Evolutionary conservation across 139 green algal genomes (phyloP).

Genomic region (Eudorina sp.): DNA sequence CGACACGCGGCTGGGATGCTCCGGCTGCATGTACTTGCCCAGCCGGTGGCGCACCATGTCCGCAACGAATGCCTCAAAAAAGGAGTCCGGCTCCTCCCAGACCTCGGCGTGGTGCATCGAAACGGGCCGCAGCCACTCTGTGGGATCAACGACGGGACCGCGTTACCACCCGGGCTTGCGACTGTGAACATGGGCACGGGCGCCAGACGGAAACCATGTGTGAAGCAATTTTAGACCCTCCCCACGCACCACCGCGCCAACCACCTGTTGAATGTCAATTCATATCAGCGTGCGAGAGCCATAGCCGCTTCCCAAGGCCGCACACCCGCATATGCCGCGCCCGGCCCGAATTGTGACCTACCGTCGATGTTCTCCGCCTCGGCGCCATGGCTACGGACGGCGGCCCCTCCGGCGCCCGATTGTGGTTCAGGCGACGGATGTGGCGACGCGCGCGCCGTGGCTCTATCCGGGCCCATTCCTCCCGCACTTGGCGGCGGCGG

Average conservation of each 20-base stretch:
- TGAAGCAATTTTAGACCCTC: too few species aligned
- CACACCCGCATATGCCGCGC: neutral
- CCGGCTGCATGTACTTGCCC: slow-evolving; percentile 81
- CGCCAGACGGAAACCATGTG: too few species aligned
- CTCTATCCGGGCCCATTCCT: neutral
- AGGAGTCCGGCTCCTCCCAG: slow-evolving; percentile 74
- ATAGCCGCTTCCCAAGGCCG: too few species aligned
- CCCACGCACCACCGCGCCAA: too few species aligned
- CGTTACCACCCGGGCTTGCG: too few species aligned
- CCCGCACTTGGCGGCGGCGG: too few species aligned
- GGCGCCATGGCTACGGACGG: neutral
- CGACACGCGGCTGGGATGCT: slow-evolving; percentile 71
- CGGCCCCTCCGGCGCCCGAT: neutral
- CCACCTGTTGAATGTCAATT: too few species aligned
- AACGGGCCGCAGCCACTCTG: slow-evolving; percentile 54
- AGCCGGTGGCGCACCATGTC: slow-evolving; percentile 75
- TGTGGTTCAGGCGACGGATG: neutral
- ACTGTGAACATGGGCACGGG: too few species aligned
- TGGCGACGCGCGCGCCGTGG: neutral
- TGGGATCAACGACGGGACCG: too few species aligned
- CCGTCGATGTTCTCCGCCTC: slow-evolving; percentile 37
- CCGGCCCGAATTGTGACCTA: neutral
- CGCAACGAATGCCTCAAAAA: slow-evolving; percentile 80
- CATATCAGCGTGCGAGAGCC: too few species aligned
- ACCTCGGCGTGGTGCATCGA: slow-evolving; percentile 55